Evolutionary conservation across 768 basidiomycete species (phyloP).

Genomic region (Amanita phalloides): DNA sequence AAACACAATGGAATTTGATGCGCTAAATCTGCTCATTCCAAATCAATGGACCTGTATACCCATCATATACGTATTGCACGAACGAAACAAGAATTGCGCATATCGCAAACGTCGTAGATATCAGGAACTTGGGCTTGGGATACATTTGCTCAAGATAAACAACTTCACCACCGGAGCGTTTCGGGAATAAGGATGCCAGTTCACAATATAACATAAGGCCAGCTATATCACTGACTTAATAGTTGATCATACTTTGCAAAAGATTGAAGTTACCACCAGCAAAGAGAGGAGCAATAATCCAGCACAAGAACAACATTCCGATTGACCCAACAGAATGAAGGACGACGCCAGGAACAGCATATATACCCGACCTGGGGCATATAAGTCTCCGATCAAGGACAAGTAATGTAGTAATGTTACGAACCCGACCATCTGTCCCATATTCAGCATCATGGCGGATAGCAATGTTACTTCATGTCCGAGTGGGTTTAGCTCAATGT

Average conservation of each 20-base stretch:
- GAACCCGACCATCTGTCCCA: conserved; percentile 25
- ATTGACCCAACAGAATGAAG: conserved; percentile 26
- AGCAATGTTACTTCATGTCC: conserved; percentile 22
- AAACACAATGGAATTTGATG: conserved; percentile 25
- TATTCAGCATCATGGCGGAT: conserved; percentile 24
- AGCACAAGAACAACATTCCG: conserved; percentile 20
- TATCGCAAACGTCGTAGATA: conserved; percentile 33
- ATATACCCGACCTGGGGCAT: conserved; percentile 21
- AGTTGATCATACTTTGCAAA: neutral
- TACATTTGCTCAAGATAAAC: conserved; percentile 38
- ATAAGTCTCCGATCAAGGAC: neutral
- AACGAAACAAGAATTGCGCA: conserved; percentile 24
- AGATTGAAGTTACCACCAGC: conserved; percentile 17
- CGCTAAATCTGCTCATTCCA: conserved; percentile 16
- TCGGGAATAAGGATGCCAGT: conserved; percentile 35
- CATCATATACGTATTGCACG: conserved; percentile 9
- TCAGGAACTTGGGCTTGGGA: conserved; percentile 29
- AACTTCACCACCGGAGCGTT: conserved; percentile 38
- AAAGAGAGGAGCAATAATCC: conserved; percentile 22
- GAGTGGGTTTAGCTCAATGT: conserved; percentile 16
- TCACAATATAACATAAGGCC: conserved; percentile 30
- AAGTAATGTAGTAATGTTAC: neutral
- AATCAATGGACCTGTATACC: neutral
- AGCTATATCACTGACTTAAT: conserved; percentile 11
- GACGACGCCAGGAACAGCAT: conserved; percentile 23